Conservation (phyloP, 192 early-diverging fungal species). For the Jimgerdemannia flammicorona region DNA sequence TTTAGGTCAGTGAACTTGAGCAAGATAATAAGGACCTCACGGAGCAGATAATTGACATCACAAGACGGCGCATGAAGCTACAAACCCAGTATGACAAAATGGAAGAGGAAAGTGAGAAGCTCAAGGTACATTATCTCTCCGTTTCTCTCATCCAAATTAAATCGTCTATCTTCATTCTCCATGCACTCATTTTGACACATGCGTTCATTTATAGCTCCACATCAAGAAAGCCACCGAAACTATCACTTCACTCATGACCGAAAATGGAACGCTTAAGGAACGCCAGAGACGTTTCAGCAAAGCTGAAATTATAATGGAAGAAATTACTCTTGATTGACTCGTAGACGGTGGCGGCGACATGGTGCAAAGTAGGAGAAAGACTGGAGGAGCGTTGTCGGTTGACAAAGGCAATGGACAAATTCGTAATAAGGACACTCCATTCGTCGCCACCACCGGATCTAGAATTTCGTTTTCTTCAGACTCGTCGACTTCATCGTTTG, state of each 20-base stretch:
- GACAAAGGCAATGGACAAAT: background rate
- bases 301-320: background rate
- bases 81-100: constrained; percentile 15
- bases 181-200: background rate
- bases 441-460: background rate
- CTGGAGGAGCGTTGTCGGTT: background rate
- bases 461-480: background rate
- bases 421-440: background rate
- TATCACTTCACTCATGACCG: background rate
- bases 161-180: background rate
- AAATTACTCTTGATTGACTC: background rate
- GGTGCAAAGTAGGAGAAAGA: background rate
- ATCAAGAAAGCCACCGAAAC: background rate
- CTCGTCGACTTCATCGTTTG: background rate
- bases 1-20: background rate
- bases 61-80: constrained; percentile 14
- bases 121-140: constrained; percentile 13
- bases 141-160: background rate
- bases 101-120: constrained; percentile 11
- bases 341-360: background rate
- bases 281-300: background rate
- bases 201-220: background rate
- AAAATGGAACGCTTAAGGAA: background rate
- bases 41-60: constrained; percentile 15
- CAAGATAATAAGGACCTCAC: constrained; percentile 15